Conservation (phyloP, 2,329 filamentous ascomycete genomes). For the Ceratocystiopsis sp. region DNA sequence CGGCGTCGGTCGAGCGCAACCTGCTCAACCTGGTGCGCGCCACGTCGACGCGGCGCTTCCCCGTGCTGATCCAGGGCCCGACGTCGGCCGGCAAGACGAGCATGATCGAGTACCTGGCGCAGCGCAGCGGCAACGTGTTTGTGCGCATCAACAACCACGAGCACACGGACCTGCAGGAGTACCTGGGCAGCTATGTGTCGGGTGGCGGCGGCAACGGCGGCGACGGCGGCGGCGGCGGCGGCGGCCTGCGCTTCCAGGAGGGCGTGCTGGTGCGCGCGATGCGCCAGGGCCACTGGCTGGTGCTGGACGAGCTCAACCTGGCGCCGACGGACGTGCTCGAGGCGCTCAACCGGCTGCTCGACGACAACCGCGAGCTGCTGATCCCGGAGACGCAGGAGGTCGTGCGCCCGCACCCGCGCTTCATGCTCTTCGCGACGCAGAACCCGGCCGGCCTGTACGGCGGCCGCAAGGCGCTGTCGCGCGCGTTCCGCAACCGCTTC, state of each 20-base stretch:
- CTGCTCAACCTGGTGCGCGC: conserved; percentile 87
- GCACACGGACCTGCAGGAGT: conserved; percentile 95
- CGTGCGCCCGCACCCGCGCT: conserved; percentile 80
- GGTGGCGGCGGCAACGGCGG: conserved; percentile 74
- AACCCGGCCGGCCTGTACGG: conserved; percentile 94
- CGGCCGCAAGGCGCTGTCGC: conserved; percentile 78
- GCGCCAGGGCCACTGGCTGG: conserved; percentile 90
- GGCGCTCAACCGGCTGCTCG: conserved; percentile 82
- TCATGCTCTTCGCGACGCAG: conserved; percentile 96
- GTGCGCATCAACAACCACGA: conserved; percentile 99
- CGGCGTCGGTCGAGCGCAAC: conserved; percentile 86
- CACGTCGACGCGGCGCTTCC: conserved; percentile 79
- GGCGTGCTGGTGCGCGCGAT: conserved; percentile 85
- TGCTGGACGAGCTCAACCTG: conserved; percentile 91
- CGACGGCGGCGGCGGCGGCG: conserved; percentile 65
- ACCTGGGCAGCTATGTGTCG: conserved; percentile 86
- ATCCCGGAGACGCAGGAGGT: conserved; percentile 95
- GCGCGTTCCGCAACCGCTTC: conserved; percentile 93
- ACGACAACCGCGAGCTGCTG: conserved; percentile 89
- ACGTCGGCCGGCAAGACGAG: conserved; percentile 97
- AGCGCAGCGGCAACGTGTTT: conserved; percentile 89
- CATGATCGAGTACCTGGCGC: conserved; percentile 98
- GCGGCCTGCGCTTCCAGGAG: conserved; percentile 79
- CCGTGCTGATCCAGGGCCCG: conserved; percentile 87
- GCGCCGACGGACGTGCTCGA: conserved; percentile 95